phyloP scores from a whole-genome alignment of 2,329 filamentous ascomycete species.

The Cercospora zeina region DNA sequence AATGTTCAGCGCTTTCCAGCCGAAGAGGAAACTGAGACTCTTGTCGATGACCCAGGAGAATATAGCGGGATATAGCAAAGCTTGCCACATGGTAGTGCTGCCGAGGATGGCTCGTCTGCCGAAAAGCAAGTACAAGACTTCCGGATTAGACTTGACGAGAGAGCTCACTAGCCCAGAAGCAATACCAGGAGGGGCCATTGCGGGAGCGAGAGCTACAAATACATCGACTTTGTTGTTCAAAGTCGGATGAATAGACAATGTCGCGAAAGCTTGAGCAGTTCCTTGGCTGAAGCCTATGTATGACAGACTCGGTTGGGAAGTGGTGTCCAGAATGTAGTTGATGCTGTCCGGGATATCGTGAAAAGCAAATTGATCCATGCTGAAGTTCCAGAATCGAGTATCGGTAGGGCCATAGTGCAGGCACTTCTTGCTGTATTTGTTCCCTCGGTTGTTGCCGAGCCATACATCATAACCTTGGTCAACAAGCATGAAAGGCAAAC shows the following conservation, averaged over 20 bases:
- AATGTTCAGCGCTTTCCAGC: constrained; percentile 86
- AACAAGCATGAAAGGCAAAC: constrained; percentile 83
- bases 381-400: constrained; percentile 90
- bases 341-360: constrained; percentile 97
- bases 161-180: constrained; percentile 89
- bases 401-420: constrained; percentile 73
- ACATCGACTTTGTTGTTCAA: constrained; percentile 93
- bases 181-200: constrained; percentile 91
- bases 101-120: constrained; percentile 87
- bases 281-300: constrained; percentile 98
- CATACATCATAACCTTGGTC: constrained; percentile 95
- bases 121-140: constrained; percentile 89
- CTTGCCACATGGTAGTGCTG: constrained; percentile 96
- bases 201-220: constrained; percentile 92
- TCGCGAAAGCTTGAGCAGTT: constrained; percentile 93
- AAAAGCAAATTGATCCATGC: constrained; percentile 97
- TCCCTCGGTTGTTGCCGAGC: constrained; percentile 96
- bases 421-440: constrained; percentile 98
- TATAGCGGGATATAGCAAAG: constrained; percentile 88
- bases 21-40: constrained; percentile 79
- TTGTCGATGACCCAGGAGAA: constrained; percentile 86
- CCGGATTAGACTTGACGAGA: constrained; percentile 87
- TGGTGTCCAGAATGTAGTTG: constrained; percentile 82
- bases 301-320: constrained; percentile 77
- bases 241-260: constrained; percentile 84